A percentile compares a stretch with the other conserved stretches of the same genome.
phyloP scores from a whole-genome alignment of 495 filamentous ascomycete genomes.

The Emericellopsis terricola region DNA sequence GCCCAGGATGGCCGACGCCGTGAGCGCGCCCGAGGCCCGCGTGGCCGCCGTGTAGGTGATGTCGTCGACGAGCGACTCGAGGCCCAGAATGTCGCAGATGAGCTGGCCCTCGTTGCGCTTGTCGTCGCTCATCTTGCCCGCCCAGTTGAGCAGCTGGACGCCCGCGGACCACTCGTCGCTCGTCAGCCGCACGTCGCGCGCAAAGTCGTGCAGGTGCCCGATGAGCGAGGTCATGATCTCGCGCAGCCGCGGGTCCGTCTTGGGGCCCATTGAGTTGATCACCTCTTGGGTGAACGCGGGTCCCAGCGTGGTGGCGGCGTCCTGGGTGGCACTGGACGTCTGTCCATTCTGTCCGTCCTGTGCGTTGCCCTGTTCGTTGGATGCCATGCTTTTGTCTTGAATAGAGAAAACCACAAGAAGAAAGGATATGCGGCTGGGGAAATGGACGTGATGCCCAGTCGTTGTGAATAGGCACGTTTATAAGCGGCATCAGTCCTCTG shows the following conservation, averaged over 20 bases:
- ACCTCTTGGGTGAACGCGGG: conserved; percentile 50
- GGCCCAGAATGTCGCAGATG: conserved; percentile 51
- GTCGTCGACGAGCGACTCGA: conserved; percentile 61
- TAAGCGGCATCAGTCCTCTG: too few species aligned
- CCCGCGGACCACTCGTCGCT: conserved; percentile 31
- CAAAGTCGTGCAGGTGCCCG: conserved; percentile 39
- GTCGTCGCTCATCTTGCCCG: conserved; percentile 52
- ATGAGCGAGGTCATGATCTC: conserved; percentile 35
- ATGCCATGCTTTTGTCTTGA: too few species aligned
- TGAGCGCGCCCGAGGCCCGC: conserved; percentile 30
- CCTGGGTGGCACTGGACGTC: too few species aligned
- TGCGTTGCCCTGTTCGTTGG: neutral
- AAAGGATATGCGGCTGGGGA: too few species aligned
- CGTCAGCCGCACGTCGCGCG: conserved; percentile 38
- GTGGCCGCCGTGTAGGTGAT: conserved; percentile 47
- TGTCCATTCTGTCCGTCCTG: too few species aligned
- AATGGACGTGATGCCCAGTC: too few species aligned
- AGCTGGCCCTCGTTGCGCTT: conserved; percentile 58
- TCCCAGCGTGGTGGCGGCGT: neutral
- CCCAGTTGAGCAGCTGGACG: conserved; percentile 44
- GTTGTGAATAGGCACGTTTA: too few species aligned
- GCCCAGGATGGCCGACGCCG: conserved; percentile 55
- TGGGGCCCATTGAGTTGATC: conserved; percentile 51
- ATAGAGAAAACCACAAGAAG: too few species aligned
- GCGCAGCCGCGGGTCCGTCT: conserved; percentile 36